Evolutionary conservation across 768 basidiomycete species (phyloP), one percentile per base, ranked within the genome.

Genomic region (Suillus spraguei): DNA sequence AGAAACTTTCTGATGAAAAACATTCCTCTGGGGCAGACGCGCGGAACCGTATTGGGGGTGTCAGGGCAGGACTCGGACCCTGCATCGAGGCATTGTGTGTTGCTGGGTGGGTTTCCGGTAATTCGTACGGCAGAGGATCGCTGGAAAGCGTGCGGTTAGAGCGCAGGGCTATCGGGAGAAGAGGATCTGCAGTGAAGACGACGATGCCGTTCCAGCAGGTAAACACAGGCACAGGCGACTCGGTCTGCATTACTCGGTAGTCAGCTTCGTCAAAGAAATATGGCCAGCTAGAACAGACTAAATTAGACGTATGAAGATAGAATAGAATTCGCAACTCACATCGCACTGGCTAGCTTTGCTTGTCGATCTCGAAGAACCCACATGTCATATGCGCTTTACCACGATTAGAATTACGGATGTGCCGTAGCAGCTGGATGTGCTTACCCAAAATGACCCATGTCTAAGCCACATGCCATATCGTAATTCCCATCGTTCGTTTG

Each of bases 201-300:
- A 76, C 74, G 65, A 82, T 79, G 28, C 81, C 81, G 55, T 82
- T 82, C 81, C 81, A 82, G 69, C 81, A 82, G 0, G 79, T 65
- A 62, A 80, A 79, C 5, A 81, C 81, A 14, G 81, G 80, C 4
- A 76, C 81, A 22, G 81, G 79, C 22, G 76, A 74, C 41, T 77
- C 81, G 13, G 60, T 63, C 46, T 74, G 69, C 67, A 82, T 74
- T 8, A 77, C 77, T 47, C 71, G 66, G 63, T 73, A 71, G 59
- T 68, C 77, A 24, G 74, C 75, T 10, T 72, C 65, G 49, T 82
- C 79, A 49, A 81, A 72, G 64, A 82, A 77, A 64, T 79, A 82
- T 0, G 81, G 81, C 81, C 81, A 76, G 42, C 69, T 65, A 60
- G 32, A 22, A 38, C 42, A 22, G 11, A 41, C 6, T 38, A 16